Percentiles rank a stretch among this genome's conserved stretches.
phyloP scores from a whole-genome alignment of 2,329 filamentous ascomycete species.

The Ascochyta koolunga region DNA sequence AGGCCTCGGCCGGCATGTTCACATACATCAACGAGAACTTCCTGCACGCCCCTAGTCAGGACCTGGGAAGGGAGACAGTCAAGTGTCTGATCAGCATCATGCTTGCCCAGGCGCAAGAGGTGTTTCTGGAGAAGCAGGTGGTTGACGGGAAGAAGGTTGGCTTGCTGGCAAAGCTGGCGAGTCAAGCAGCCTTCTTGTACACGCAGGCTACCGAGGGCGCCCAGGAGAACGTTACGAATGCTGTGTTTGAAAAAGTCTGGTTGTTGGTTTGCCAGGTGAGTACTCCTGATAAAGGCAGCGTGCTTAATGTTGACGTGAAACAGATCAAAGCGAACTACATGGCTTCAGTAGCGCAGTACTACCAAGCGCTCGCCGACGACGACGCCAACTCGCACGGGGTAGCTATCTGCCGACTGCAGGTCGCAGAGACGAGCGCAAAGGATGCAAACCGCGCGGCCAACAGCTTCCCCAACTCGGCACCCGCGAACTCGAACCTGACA shows the following conservation, averaged over 20 bases:
- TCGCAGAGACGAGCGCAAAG: conserved; percentile 78
- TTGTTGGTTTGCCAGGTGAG: conserved; percentile 77
- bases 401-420: conserved; percentile 80
- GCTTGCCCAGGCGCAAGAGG: conserved; percentile 94
- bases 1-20: conserved; percentile 98
- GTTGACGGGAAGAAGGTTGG: conserved; percentile 91
- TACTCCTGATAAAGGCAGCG: not conserved
- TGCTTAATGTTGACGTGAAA: conserved; percentile 12
- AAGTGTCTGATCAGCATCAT: conserved; percentile 92
- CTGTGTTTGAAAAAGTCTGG: conserved; percentile 95
- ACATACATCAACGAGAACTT: conserved; percentile 99
- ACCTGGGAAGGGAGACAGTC: conserved; percentile 92
- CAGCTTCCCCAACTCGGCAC: conserved; percentile 79
- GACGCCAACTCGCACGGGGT: conserved; percentile 86
- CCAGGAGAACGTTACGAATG: conserved; percentile 89
- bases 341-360: conserved; percentile 88
- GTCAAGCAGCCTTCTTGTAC: conserved; percentile 88
- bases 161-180: conserved; percentile 88
- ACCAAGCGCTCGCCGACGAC: conserved; percentile 88
- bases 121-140: conserved; percentile 96
- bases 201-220: conserved; percentile 85
- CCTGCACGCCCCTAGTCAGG: conserved; percentile 93
- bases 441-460: conserved; percentile 79
- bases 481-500: conserved; percentile 80
- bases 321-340: conserved; percentile 80